Evolutionary conservation across 768 basidiomycete genomes (phyloP).

Genomic region (Strobilomyces confusus): DNA sequence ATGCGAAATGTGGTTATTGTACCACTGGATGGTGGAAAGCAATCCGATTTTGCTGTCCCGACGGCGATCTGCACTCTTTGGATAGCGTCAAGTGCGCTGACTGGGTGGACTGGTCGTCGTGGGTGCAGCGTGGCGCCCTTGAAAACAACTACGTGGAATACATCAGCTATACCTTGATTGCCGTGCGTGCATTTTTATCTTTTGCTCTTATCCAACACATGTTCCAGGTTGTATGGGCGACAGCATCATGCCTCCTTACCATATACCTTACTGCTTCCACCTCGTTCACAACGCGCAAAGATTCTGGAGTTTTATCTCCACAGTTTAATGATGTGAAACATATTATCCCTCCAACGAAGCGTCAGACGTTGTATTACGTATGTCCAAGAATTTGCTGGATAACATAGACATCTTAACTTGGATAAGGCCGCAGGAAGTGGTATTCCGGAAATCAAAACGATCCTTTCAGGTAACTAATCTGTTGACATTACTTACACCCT

Average conservation of each 20-base stretch:
- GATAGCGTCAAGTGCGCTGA: slow-evolving; percentile 47
- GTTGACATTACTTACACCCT: slow-evolving; percentile 5
- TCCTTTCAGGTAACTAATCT: slow-evolving; percentile 61
- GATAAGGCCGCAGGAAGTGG: slow-evolving; percentile 88
- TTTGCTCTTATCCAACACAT: neutral
- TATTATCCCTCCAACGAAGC: slow-evolving; percentile 35
- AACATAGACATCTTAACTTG: slow-evolving; percentile 11
- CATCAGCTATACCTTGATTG: slow-evolving; percentile 64
- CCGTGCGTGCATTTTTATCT: slow-evolving; percentile 51
- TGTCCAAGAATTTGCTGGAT: slow-evolving; percentile 26
- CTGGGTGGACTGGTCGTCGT: slow-evolving; percentile 74
- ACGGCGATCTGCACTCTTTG: slow-evolving; percentile 3
- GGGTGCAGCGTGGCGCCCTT: slow-evolving; percentile 8
- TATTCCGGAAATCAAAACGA: slow-evolving; percentile 95
- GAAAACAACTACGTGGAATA: slow-evolving; percentile 56
- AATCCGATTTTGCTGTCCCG: slow-evolving; percentile 78
- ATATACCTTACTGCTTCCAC: slow-evolving; percentile 85
- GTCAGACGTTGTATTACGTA: slow-evolving; percentile 83
- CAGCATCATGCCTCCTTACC: slow-evolving; percentile 73
- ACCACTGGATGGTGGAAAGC: slow-evolving; percentile 63
- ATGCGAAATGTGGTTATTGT: slow-evolving; percentile 91
- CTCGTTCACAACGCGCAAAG: slow-evolving; percentile 84
- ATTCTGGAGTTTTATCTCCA: slow-evolving; percentile 65
- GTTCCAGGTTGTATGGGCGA: slow-evolving; percentile 65
- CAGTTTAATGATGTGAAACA: slow-evolving; percentile 37